Evolutionary conservation across 768 basidiomycete genomes (phyloP), one percentile per base, ranked within the genome.

Genomic region (Leccinum subgranulosum): DNA sequence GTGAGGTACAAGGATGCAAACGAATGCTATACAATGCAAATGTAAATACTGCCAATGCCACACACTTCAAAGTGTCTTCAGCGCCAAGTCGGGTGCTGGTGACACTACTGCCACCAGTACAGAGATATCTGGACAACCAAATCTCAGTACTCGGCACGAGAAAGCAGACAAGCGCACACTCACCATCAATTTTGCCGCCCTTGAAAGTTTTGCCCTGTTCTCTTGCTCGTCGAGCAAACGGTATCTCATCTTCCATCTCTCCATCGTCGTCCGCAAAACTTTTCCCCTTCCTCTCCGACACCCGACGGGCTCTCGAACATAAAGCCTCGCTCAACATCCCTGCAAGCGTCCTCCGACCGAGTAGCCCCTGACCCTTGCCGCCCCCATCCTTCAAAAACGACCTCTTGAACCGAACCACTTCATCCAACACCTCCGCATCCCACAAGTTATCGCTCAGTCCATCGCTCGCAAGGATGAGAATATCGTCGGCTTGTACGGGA

Each of bases 161-260:
- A 15, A 0, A 9, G 0, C 5, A 54, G 23, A 23, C 15, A 31
- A 39, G 1, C 46, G 8, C 0, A 31, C 17, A 68, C 83, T 69
- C 58, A 90, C 91, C 92, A 74, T 95, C 92, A 51, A 83, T 82
- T 76, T 95, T 95, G 29, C 93, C 93, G 41, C 92, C 92, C 17
- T 77, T 76, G 70, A 91, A 94, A 34, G 71, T 71, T 65, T 82
- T 81, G 15, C 92, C 92, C 51, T 82, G 81, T 64, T 93, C 86
- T 60, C 82, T 76, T 23, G 93, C 92, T 19, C 89, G 79, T n/a
- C 86, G 74, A 53, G 84, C 90, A 73, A 95, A 95, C n/a, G 93
- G 93, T 36, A 88, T 82, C 60, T 91, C 90, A 54, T 74, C 69
- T 46, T 70, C 73, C 52, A 68, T 74, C 0, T 62, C 74, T 10